Conservation (phyloP, 1,284 basidiomycete genomes). For the Inonotus hispidus region DNA sequence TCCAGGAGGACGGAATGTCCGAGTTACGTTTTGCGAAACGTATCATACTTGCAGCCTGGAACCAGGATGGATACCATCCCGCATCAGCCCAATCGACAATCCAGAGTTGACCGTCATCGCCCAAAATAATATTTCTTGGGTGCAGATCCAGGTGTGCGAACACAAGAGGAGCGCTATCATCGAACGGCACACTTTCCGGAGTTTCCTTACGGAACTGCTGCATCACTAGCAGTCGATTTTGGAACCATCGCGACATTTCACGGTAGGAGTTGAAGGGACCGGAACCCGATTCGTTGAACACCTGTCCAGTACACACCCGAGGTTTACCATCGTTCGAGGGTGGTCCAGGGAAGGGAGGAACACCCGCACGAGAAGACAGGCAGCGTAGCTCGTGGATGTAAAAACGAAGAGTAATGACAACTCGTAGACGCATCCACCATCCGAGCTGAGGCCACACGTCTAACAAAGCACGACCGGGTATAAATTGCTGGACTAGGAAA, state of each 20-base stretch:
- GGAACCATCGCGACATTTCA: not conserved
- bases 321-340: not conserved
- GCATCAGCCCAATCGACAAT: slow-evolving; percentile 28
- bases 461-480: not conserved
- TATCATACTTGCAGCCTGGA: slow-evolving; percentile 21
- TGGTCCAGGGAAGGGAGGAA: not conserved
- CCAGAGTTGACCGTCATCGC: slow-evolving; percentile 26
- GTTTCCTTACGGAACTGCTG: not conserved
- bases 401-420: not conserved
- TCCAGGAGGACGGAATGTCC: not conserved
- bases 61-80: slow-evolving; percentile 29
- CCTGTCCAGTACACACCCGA: not conserved
- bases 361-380: not conserved
- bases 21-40: not conserved
- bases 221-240: not conserved
- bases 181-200: slow-evolving; percentile 18
- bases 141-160: slow-evolving; percentile 27
- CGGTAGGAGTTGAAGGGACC: not conserved
- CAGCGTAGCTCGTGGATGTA: not conserved
- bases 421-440: not conserved
- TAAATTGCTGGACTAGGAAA: not conserved
- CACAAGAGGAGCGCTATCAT: slow-evolving; percentile 26
- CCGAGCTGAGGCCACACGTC: not conserved
- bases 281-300: not conserved
- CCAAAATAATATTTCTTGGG: slow-evolving; percentile 27